A percentile compares a stretch with the other conserved stretches of the same genome.
Conservation (phyloP, 805 yeast genomes). For the Metschnikowia picachoensis region DNA sequence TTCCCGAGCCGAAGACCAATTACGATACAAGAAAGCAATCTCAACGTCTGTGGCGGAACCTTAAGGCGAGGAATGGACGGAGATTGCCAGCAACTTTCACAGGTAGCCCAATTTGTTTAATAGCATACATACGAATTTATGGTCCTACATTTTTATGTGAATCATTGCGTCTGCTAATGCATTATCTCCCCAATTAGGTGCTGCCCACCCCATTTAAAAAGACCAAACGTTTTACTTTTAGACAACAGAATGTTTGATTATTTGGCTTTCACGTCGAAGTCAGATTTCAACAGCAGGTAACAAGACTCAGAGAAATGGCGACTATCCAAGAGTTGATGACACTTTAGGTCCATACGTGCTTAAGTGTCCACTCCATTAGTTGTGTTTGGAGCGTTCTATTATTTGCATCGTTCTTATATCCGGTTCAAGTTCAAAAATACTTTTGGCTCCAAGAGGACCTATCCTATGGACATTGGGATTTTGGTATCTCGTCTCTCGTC, state of each 20-base stretch:
- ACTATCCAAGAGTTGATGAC: background rate
- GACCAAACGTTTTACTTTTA: too few species aligned
- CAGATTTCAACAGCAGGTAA: background rate
- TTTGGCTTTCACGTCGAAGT: too few species aligned
- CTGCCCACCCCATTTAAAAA: slow-evolving; percentile 1
- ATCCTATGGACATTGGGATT: slow-evolving; percentile 1
- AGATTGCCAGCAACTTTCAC: background rate
- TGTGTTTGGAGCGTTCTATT: slow-evolving; percentile 9
- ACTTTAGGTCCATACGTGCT: slow-evolving; percentile 4
- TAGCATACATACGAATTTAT: background rate
- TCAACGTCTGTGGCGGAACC: slow-evolving; percentile 1
- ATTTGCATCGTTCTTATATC: slow-evolving; percentile 10
- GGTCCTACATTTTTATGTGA: slow-evolving; percentile 2
- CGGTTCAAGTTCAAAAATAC: slow-evolving; percentile 11
- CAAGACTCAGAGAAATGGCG: background rate
- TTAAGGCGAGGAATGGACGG: slow-evolving; percentile 1
- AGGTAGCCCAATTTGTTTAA: background rate
- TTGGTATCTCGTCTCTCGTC: slow-evolving; percentile 10
- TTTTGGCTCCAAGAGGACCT: slow-evolving; percentile 12
- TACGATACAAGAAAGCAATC: slow-evolving; percentile 15
- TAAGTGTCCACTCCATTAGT: slow-evolving; percentile 13
- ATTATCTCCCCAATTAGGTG: slow-evolving; percentile 4
- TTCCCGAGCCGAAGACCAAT: slow-evolving; percentile 21
- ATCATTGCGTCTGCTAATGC: slow-evolving; percentile 3
- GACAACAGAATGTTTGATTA: background rate